These are phyloP conservation scores for Aspergillus hortae DNA, from an alignment of 2,329 filamentous ascomycete genomes.

Conservation along the genomic window DNA sequence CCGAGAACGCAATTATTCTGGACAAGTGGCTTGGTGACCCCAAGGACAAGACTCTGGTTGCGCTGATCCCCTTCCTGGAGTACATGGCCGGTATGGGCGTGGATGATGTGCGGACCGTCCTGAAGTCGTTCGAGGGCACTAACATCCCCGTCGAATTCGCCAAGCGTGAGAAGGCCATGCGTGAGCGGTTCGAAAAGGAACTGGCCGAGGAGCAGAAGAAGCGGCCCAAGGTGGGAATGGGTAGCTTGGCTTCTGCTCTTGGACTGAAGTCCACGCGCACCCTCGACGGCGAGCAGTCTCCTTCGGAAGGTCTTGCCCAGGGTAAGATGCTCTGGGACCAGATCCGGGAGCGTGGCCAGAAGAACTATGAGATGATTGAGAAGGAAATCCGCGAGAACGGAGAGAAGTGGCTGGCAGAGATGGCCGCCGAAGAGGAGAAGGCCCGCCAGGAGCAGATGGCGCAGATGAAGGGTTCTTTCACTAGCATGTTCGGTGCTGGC, in stretches of 20 bases:
- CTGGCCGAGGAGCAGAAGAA: slow-evolving; percentile 66
- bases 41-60: slow-evolving; percentile 80
- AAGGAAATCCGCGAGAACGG: slow-evolving; percentile 90
- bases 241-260: slow-evolving; percentile 66
- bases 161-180: slow-evolving; percentile 77
- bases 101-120: slow-evolving; percentile 76
- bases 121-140: slow-evolving; percentile 85
- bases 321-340: slow-evolving; percentile 98
- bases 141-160: slow-evolving; percentile 89
- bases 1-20: slow-evolving; percentile 92
- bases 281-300: slow-evolving; percentile 64
- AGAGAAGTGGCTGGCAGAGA: slow-evolving; percentile 93
- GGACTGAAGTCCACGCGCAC: slow-evolving; percentile 69
- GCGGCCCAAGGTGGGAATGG: slow-evolving; percentile 58
- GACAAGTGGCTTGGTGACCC: slow-evolving; percentile 84
- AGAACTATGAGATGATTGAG: slow-evolving; percentile 84
- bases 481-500: slow-evolving; percentile 50
- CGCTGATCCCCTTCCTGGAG: slow-evolving; percentile 92
- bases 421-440: slow-evolving; percentile 83
- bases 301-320: slow-evolving; percentile 74
- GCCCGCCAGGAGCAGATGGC: slow-evolving; percentile 86
- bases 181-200: slow-evolving; percentile 79
- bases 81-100: slow-evolving; percentile 94
- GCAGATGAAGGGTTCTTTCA: slow-evolving; percentile 80
- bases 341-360: slow-evolving; percentile 84